These are phyloP conservation scores for slime mould (Dictyostelium discoideum) DNA, from an alignment of 78 protist genomes.

Conservation along the genomic window DNA sequence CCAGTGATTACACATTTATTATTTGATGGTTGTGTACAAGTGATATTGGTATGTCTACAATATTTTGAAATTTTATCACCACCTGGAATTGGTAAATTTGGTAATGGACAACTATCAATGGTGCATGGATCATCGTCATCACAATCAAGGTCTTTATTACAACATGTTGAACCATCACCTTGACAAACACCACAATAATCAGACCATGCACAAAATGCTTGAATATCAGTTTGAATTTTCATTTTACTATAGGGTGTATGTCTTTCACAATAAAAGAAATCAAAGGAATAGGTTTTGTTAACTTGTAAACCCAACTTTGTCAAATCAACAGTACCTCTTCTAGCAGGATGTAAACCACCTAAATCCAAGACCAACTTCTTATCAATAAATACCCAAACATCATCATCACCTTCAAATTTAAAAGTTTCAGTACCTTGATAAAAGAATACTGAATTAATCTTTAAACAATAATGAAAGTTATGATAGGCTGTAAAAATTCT, in stretches of 20 bases:
- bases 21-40: neutral
- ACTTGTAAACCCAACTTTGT: neutral
- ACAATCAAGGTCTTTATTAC: neutral
- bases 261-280: conserved; percentile 83
- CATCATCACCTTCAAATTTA: conserved; percentile 82
- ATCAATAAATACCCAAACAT: conserved; percentile 83
- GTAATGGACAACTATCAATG: conserved; percentile 38
- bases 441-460: conserved; percentile 23
- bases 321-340: neutral
- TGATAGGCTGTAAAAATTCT: neutral
- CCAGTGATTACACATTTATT: neutral
- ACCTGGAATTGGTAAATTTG: neutral
- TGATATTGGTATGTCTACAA: neutral
- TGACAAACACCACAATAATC: conserved; percentile 72
- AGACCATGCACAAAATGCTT: conserved; percentile 19
- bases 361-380: conserved; percentile 60
- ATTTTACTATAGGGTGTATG: conserved; percentile 63
- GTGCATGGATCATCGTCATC: conserved; percentile 59
- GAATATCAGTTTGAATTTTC: conserved; percentile 59
- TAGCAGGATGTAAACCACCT: conserved; percentile 66
- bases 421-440: conserved; percentile 40
- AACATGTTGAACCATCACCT: conserved; percentile 49
- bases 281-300: neutral
- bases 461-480: conserved; percentile 49
- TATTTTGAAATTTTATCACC: neutral